These are phyloP conservation scores for Spergularia bocconei DNA, from an alignment of 148 eudicot species.

Conservation along the genomic window DNA sequence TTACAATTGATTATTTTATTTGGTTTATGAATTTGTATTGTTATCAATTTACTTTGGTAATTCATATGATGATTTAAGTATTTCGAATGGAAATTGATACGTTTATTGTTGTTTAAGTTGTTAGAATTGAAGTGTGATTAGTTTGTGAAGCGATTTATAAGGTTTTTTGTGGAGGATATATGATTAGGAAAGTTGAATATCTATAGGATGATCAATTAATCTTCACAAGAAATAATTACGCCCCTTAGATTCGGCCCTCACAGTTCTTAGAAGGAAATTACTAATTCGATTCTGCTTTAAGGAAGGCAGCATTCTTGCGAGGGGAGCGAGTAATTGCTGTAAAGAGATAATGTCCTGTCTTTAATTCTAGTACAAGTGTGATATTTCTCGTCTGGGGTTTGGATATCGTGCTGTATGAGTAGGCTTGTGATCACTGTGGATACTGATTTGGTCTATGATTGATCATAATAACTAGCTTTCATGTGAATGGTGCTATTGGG, in stretches of 20 bases:
- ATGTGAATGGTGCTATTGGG: background rate
- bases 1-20: background rate
- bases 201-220: too few species aligned
- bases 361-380: background rate
- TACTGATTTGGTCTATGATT: too few species aligned
- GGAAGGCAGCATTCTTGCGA: background rate
- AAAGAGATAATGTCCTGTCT: too few species aligned
- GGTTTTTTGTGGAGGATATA: background rate
- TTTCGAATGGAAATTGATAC: too few species aligned
- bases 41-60: background rate
- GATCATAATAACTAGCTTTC: too few species aligned
- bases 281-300: background rate
- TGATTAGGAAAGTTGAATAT: background rate
- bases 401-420: background rate
- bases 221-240: too few species aligned
- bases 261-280: background rate
- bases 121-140: background rate
- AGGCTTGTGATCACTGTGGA: background rate
- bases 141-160: too few species aligned
- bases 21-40: background rate
- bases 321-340: background rate
- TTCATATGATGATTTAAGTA: background rate
- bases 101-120: background rate
- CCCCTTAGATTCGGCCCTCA: background rate
- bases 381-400: background rate